These are phyloP conservation scores for Misopates orontium DNA, from an alignment of 257 asterid genomes.

Conservation along the genomic window DNA sequence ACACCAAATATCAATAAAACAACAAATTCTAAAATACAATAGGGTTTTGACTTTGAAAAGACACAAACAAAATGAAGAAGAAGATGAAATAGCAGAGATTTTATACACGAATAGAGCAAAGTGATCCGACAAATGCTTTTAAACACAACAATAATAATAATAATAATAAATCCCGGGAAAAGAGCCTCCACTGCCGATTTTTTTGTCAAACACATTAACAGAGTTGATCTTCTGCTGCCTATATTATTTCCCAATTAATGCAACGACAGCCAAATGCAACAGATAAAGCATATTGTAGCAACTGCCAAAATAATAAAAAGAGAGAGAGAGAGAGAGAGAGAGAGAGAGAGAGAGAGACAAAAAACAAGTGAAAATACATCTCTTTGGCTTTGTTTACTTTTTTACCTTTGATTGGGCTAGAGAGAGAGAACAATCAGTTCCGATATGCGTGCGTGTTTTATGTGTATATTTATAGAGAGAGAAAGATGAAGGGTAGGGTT, in stretches of 20 bases:
- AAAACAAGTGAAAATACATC: conserved; percentile 20
- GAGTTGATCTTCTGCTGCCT: no score
- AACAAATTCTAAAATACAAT: conserved; percentile 4
- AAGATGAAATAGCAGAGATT: conserved; percentile 15
- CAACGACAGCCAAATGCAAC: neutral
- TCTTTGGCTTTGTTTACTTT: neutral
- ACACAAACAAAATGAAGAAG: conserved; percentile 7
- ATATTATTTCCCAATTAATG: conserved; percentile 40
- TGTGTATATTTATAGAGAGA: conserved; percentile 20
- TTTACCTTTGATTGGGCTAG: conserved; percentile 39
- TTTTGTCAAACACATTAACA: no score
- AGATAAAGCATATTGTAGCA: neutral
- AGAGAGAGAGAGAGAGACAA: conserved; percentile 28
- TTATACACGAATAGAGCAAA: conserved; percentile 38
- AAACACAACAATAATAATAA: conserved; percentile 6
- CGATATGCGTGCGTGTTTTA: conserved; percentile 39
- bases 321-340: conserved; percentile 20
- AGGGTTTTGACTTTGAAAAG: conserved; percentile 37
- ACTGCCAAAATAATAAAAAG: neutral
- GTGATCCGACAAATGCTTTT: conserved; percentile 40
- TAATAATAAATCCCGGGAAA: no score
- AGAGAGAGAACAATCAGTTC: conserved; percentile 38
- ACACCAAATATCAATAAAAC: neutral
- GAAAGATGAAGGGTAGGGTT: conserved; percentile 13
- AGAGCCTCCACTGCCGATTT: conserved; percentile 33